Evolutionary conservation across 2,329 filamentous ascomycete genomes (phyloP), one percentile per base, ranked within the genome.

Genomic region (Phyllosticta citrichinensis): DNA sequence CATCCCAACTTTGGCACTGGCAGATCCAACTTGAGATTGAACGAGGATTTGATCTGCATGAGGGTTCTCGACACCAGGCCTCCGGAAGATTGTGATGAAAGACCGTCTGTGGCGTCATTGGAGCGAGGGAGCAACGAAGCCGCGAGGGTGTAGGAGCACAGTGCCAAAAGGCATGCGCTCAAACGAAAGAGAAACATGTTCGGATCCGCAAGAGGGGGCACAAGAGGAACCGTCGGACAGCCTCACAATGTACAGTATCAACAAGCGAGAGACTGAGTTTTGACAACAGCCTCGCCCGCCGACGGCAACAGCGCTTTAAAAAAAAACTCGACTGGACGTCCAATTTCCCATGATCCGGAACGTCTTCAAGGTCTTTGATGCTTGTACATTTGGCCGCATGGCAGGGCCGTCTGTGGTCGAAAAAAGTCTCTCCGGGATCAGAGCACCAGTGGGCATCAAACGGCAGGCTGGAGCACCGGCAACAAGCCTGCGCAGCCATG

Each of bases 101-200:
- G 20, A 11, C 55, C 35, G 8, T 52, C 22, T 5, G 33, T n/a
- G 9, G 5, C n/a, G 11, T 27, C 40, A 24, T 52, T 35, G 3
- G 33, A 27, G 24, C 52, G 24, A 20, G 40, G 30, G 47, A 56
- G 33, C 6, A 52, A 35, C 11, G 17, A 52, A n/a, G 53, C 58
- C n/a, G 53, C 40, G 27, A 56, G n/a, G 12, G 40, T 20, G 27
- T 24, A 47, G 5, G 53, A n/a, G 27, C 54, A 56, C n/a, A 56
- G 17, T 52, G 19, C 54, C 54, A 56, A 27, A 51, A 60, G 58
- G 25, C 58, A 60, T 8, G 56, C 19, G 19, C 53, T 52, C 54
- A 56, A n/a, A 12, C 50, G 47, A 19, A 52, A 56, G 35, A 53
- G 27, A 33, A 22, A 51, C 52, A 33, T 24, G 1, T 24, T 53